Conservation (phyloP, 192 early-diverging fungal genomes). For the Linnemannia hyalina region DNA sequence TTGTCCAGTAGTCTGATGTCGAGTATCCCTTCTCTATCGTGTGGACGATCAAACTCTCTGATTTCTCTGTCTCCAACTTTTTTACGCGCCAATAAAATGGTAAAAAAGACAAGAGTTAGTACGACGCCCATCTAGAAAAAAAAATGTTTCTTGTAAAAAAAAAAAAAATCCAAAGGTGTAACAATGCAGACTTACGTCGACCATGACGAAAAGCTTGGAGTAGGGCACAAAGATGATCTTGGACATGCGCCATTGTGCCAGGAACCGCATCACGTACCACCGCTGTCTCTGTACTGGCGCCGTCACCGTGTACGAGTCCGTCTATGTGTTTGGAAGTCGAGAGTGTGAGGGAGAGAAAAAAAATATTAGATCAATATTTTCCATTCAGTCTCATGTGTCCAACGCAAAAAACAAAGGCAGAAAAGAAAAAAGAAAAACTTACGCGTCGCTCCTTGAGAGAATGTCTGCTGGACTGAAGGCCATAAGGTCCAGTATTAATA, state of each 20-base stretch:
- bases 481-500: neutral
- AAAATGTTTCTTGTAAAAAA: neutral
- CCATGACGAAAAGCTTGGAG: conserved; percentile 39
- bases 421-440: neutral
- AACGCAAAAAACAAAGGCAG: neutral
- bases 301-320: conserved; percentile 40
- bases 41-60: conserved; percentile 38
- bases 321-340: neutral
- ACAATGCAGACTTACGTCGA: conserved; percentile 25
- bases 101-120: neutral
- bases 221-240: conserved; percentile 41
- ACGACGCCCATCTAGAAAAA: neutral
- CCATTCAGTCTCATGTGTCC: neutral
- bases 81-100: no score
- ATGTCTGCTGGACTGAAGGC: neutral
- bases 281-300: conserved; percentile 39
- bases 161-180: neutral
- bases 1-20: neutral
- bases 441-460: conserved; percentile 7
- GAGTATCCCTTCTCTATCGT: conserved; percentile 44
- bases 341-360: neutral
- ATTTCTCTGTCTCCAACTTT: conserved; percentile 43
- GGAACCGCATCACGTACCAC: conserved; percentile 44
- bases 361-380: neutral
- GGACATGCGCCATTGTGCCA: conserved; percentile 52